phyloP scores from a whole-genome alignment of 1,284 basidiomycete species.

The Boletus smithii region DNA sequence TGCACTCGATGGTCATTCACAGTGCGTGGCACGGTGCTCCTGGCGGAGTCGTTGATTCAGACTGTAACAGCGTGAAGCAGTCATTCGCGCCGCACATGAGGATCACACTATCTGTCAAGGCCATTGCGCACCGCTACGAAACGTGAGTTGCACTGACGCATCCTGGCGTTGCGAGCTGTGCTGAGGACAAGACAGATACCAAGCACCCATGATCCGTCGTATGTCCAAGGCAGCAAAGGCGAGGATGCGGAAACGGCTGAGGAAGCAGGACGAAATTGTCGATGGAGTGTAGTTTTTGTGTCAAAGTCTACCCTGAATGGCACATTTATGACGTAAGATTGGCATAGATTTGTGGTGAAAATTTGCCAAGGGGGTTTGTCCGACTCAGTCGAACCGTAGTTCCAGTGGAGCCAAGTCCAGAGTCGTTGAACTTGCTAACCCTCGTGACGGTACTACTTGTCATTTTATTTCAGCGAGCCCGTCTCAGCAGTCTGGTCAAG shows the following conservation, averaged over 20 bases:
- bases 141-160: constrained; percentile 47
- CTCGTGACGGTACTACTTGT: constrained; percentile 3
- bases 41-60: constrained; percentile 6
- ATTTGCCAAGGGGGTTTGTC: constrained; percentile 4
- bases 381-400: constrained; percentile 6
- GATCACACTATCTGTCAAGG: constrained; percentile 58
- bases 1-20: constrained; percentile 48
- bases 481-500: constrained; percentile 11
- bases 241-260: constrained; percentile 49
- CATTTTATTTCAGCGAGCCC: constrained; percentile 14
- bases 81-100: constrained; percentile 71
- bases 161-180: background rate
- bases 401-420: background rate
- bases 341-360: constrained; percentile 17
- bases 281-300: constrained; percentile 23
- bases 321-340: constrained; percentile 24
- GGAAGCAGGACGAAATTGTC: constrained; percentile 25
- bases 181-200: constrained; percentile 45
- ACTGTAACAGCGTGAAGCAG: constrained; percentile 50
- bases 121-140: constrained; percentile 44
- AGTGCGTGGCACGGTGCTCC: constrained; percentile 44
- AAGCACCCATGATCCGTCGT: constrained; percentile 49
- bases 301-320: constrained; percentile 15
- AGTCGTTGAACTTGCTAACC: constrained; percentile 4
- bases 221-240: constrained; percentile 56